Percentiles rank a stretch among this genome's conserved stretches.
Conservation (phyloP, 139 green algal species). For the Desmodesmus armatus region DNA sequence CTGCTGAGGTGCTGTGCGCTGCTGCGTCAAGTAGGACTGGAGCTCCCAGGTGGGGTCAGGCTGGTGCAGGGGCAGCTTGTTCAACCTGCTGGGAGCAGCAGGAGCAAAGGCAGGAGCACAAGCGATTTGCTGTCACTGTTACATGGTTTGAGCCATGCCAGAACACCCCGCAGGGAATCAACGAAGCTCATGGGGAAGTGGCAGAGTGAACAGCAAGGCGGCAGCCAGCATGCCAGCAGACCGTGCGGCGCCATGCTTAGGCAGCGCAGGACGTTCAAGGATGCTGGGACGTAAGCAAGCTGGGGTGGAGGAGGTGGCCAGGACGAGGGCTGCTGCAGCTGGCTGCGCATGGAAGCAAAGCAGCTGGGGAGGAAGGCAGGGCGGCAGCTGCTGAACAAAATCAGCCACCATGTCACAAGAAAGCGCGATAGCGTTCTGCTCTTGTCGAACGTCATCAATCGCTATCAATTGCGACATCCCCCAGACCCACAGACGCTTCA, state of each 20-base stretch:
- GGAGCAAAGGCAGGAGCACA: too few relatives aligned
- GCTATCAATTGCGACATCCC: not conserved
- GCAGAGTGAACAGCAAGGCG: not conserved
- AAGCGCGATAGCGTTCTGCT: too few relatives aligned
- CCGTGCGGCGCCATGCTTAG: not conserved
- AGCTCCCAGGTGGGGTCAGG: constrained; percentile 39
- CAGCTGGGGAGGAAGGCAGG: too few relatives aligned
- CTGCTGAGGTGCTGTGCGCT: not conserved
- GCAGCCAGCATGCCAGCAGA: not conserved
- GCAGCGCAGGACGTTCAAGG: too few relatives aligned
- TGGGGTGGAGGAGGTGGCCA: too few relatives aligned
- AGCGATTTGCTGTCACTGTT: too few relatives aligned
- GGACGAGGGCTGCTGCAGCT: too few relatives aligned
- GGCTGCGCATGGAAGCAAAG: too few relatives aligned
- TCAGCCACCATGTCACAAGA: not conserved
- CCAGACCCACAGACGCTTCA: not conserved
- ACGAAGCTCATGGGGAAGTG: not conserved
- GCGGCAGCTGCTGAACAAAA: not conserved
- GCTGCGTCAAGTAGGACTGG: constrained; percentile 17
- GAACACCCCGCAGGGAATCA: too few relatives aligned
- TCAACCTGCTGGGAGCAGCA: not conserved
- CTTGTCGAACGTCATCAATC: not conserved
- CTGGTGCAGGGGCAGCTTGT: constrained; percentile 32
- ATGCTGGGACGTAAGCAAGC: too few relatives aligned
- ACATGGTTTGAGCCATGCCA: too few relatives aligned